Conservation (phyloP, 2,329 filamentous ascomycete species). For the Penicillium sp. region DNA sequence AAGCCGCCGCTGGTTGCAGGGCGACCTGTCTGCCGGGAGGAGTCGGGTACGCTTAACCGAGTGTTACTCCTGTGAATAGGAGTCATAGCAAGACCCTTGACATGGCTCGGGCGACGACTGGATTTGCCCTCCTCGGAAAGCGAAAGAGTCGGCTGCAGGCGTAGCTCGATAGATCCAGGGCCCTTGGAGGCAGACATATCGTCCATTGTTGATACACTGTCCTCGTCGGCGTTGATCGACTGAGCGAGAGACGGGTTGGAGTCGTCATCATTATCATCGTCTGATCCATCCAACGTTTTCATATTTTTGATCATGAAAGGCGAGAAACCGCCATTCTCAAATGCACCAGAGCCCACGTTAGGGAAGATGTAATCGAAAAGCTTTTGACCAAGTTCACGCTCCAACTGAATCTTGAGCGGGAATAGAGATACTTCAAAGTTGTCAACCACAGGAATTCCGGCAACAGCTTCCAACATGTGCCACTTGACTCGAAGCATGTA, state of each 20-base stretch:
- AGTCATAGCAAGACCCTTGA: conserved; percentile 37
- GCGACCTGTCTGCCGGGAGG: conserved; percentile 27
- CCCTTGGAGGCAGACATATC: conserved; percentile 59
- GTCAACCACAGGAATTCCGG: conserved; percentile 94
- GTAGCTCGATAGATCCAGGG: conserved; percentile 74
- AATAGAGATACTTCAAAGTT: conserved; percentile 94
- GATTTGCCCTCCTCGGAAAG: conserved; percentile 45
- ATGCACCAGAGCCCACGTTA: conserved; percentile 62
- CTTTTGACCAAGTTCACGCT: conserved; percentile 87
- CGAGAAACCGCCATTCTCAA: conserved; percentile 51
- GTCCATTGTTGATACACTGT: conserved; percentile 39
- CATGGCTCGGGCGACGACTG: conserved; percentile 32
- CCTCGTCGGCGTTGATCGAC: conserved; percentile 37
- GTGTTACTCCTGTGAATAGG: conserved; percentile 32
- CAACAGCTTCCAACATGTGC: conserved; percentile 98
- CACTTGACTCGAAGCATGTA: conserved; percentile 95
- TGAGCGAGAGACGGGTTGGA: conserved; percentile 23
- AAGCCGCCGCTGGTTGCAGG: conserved; percentile 32
- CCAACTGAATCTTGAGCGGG: conserved; percentile 89
- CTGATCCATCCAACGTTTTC: conserved; percentile 47
- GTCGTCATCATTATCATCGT: conserved; percentile 38
- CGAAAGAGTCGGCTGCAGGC: conserved; percentile 78
- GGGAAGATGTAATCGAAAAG: conserved; percentile 98
- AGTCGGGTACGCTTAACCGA: conserved; percentile 22
- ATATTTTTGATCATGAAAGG: conserved; percentile 55